Percentiles rank a stretch among this genome's conserved stretches.
These are phyloP conservation scores for Aegilops bicornis DNA, from an alignment of 176 grass and related monocot genomes.

Conservation along the genomic window DNA sequence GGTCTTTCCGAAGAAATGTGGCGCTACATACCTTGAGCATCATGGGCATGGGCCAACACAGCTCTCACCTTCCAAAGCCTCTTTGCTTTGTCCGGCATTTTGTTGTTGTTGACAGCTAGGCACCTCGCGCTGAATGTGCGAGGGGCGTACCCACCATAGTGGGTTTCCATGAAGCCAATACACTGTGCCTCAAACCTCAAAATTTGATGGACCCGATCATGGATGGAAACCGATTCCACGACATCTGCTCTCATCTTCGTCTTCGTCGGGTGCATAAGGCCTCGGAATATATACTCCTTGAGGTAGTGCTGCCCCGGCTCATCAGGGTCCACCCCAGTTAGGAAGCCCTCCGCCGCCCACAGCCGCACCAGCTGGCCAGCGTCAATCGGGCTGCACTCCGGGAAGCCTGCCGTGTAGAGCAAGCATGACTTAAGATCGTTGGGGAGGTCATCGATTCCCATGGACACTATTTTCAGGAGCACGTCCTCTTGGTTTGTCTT, in stretches of 20 bases:
- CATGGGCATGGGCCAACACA: neutral
- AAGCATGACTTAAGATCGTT: neutral
- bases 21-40: neutral
- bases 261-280: neutral
- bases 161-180: neutral
- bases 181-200: neutral
- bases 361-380: neutral
- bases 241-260: neutral
- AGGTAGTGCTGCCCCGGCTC: neutral
- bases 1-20: neutral
- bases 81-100: neutral
- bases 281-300: neutral
- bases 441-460: constrained; percentile 11
- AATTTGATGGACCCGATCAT: neutral
- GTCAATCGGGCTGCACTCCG: neutral
- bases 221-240: neutral
- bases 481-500: neutral
- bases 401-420: constrained; percentile 1
- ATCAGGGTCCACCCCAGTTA: neutral
- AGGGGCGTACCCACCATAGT: neutral
- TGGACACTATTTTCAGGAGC: neutral
- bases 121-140: neutral
- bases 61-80: neutral
- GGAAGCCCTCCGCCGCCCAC: neutral
- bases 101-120: neutral